Conservation (phyloP, 2,329 filamentous ascomycete species). For the Seiridium cupressi region DNA sequence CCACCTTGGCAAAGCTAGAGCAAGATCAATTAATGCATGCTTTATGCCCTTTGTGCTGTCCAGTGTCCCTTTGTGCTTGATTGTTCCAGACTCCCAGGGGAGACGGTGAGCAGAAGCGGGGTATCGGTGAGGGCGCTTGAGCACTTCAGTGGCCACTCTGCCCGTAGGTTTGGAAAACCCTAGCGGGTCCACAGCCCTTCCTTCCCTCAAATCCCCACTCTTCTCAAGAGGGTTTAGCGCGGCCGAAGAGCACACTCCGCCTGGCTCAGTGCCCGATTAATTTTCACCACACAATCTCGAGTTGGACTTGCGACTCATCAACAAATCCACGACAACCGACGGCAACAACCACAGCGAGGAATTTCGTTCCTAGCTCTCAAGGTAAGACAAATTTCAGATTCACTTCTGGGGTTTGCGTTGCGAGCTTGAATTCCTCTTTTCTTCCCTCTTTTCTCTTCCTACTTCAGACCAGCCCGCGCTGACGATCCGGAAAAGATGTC, state of each 20-base stretch:
- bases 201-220: conserved; percentile 3
- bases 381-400: conserved; percentile 13
- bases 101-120: neutral
- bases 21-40: neutral
- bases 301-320: conserved; percentile 6
- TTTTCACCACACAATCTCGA: conserved; percentile 9
- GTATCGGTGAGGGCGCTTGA: neutral
- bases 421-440: conserved; percentile 15
- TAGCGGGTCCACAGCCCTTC: conserved; percentile 6
- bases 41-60: neutral
- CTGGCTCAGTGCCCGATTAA: conserved; percentile 3
- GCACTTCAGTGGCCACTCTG: neutral
- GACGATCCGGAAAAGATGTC: conserved; percentile 55
- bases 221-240: neutral
- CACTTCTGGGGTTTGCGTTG: conserved; percentile 11
- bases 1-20: too few species aligned
- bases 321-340: conserved; percentile 6
- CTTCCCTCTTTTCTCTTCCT: conserved; percentile 22
- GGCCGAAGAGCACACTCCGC: neutral
- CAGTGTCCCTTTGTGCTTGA: neutral
- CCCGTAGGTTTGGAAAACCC: conserved; percentile 9
- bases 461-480: conserved; percentile 21
- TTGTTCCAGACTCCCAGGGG: neutral
- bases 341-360: conserved; percentile 11
- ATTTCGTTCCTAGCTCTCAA: conserved; percentile 11